Evolutionary conservation across 345 rosid species (phyloP).

Genomic region (Lepidium aucheri): DNA sequence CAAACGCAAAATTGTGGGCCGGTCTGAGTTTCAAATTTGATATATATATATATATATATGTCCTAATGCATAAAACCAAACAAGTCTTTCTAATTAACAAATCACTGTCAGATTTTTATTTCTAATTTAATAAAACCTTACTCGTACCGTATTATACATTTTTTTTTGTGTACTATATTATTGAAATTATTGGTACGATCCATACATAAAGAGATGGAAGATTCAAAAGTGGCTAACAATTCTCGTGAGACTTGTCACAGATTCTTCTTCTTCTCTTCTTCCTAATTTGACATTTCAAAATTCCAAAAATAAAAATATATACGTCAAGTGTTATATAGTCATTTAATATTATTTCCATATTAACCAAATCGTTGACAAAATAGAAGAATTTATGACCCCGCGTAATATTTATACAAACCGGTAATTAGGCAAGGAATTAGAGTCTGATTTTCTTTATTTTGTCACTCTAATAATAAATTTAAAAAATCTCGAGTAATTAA

Average conservation of each 20-base stretch:
- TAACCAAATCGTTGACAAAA: neutral
- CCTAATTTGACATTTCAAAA: conserved; percentile 5
- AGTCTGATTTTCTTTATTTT: neutral
- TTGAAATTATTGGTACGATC: neutral
- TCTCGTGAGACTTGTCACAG: conserved; percentile 12
- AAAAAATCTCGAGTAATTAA: neutral
- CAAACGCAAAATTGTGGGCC: conserved; percentile 4
- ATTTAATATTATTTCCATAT: neutral
- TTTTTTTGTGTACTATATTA: too few species aligned
- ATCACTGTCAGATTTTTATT: neutral
- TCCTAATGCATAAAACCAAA: conserved; percentile 6
- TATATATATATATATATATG: neutral
- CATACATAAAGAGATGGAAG: neutral
- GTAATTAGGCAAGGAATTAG: neutral
- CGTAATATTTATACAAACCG: neutral
- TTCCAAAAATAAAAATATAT: neutral
- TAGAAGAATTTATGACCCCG: neutral
- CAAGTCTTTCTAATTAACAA: neutral
- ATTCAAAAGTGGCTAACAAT: conserved; percentile 21
- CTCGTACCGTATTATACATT: too few species aligned
- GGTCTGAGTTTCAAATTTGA: conserved; percentile 14
- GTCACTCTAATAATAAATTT: neutral
- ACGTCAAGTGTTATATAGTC: neutral
- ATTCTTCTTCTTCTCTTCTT: neutral
- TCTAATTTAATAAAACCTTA: neutral